Evolutionary conservation across 176 grass and related monocot species (phyloP).

Genomic region (Musa beccarii): DNA sequence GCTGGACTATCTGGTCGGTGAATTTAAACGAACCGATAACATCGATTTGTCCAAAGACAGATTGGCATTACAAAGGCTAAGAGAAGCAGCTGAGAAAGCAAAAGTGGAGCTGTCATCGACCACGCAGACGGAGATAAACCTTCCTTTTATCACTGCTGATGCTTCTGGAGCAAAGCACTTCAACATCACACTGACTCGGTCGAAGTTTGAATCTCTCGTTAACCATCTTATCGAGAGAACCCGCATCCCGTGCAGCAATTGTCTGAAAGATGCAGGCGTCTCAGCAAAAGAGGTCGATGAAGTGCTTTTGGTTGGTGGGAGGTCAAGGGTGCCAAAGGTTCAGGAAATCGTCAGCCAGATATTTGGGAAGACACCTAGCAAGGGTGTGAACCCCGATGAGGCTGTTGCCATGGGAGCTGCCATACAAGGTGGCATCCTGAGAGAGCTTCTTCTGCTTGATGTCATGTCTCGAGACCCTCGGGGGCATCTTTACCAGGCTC

Average conservation of each 20-base stretch:
- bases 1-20: constrained; percentile 75
- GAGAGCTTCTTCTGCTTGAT: constrained; percentile 94
- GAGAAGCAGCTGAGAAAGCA: constrained; percentile 97
- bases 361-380: constrained; percentile 84
- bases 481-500: constrained; percentile 52
- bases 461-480: constrained; percentile 94
- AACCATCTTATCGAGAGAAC: constrained; percentile 76
- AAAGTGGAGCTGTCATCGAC: constrained; percentile 97
- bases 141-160: constrained; percentile 95
- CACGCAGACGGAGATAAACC: constrained; percentile 83
- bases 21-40: constrained; percentile 84
- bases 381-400: constrained; percentile 97
- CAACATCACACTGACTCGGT: constrained; percentile 83
- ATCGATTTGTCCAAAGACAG: constrained; percentile 86
- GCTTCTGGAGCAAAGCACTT: constrained; percentile 88
- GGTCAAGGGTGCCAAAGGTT: constrained; percentile 95
- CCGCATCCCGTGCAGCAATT: constrained; percentile 63
- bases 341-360: constrained; percentile 83
- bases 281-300: constrained; percentile 86
- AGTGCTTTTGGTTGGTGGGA: constrained; percentile 88
- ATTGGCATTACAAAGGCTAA: constrained; percentile 82
- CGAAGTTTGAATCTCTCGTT: constrained; percentile 83
- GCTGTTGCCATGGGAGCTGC: constrained; percentile 68
- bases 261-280: constrained; percentile 88
- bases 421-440: constrained; percentile 60